phyloP scores from a whole-genome alignment of 2,329 filamentous ascomycete species.

The Hirsutella minnesotensis region DNA sequence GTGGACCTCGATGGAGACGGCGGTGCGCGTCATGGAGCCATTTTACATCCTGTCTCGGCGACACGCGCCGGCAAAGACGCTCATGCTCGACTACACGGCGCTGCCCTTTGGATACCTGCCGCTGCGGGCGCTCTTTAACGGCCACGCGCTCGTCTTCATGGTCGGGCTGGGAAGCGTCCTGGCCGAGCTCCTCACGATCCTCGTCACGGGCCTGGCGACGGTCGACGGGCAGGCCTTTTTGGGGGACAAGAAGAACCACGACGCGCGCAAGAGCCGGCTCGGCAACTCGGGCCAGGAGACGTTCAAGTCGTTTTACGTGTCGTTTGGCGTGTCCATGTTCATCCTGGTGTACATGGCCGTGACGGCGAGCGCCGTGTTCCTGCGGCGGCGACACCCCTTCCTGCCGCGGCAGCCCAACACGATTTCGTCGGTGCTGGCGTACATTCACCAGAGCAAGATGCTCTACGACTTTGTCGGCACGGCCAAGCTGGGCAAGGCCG shows the following conservation, averaged over 20 bases:
- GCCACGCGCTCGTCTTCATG: conserved; percentile 52
- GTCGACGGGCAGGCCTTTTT: conserved; percentile 53
- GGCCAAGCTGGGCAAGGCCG: conserved; percentile 44
- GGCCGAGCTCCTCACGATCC: conserved; percentile 60
- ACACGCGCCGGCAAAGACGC: conserved; percentile 51
- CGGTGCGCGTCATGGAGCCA: conserved; percentile 62
- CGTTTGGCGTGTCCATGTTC: conserved; percentile 46
- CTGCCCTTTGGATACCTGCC: conserved; percentile 57
- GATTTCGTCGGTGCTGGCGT: conserved; percentile 64
- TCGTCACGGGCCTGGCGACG: conserved; percentile 52
- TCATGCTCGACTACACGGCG: conserved; percentile 63
- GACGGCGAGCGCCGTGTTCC: conserved; percentile 48
- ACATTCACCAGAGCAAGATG: conserved; percentile 74
- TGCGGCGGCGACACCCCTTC: conserved; percentile 54
- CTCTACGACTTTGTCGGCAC: conserved; percentile 63
- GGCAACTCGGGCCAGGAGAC: conserved; percentile 48
- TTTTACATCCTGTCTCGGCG: conserved; percentile 59
- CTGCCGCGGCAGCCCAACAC: conserved; percentile 68
- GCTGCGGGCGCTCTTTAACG: conserved; percentile 47
- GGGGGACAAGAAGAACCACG: conserved; percentile 7
- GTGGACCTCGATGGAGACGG: conserved; percentile 58
- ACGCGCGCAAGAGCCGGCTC: conserved; percentile 7
- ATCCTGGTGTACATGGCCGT: conserved; percentile 56
- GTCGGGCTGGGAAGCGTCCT: conserved; percentile 62
- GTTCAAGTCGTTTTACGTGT: conserved; percentile 51